phyloP scores from a whole-genome alignment of 2,329 filamentous ascomycete genomes.

The Stemphylium vesicarium region DNA sequence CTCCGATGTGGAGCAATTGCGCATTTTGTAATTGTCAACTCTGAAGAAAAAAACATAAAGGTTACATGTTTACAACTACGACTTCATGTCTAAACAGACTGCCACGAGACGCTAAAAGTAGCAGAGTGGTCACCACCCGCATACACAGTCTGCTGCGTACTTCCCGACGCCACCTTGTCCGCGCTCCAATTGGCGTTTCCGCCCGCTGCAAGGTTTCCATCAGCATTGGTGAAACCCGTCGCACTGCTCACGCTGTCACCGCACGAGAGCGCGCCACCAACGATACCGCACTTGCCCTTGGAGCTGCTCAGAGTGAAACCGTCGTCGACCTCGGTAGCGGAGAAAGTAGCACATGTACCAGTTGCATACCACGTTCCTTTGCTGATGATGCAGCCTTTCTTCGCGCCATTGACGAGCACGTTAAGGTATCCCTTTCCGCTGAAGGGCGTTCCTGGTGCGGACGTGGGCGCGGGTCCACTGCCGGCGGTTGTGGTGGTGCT shows the following conservation, averaged over 20 bases:
- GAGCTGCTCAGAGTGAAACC: slow-evolving; percentile 43
- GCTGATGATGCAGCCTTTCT: slow-evolving; percentile 70
- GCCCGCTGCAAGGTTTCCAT: slow-evolving; percentile 47
- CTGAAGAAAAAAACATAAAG: no score
- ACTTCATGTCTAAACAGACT: slow-evolving; percentile 19
- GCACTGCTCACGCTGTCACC: slow-evolving; percentile 54
- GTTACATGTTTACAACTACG: no score
- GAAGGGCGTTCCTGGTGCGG: slow-evolving; percentile 54
- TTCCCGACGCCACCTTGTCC: slow-evolving; percentile 51
- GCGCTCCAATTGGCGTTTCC: slow-evolving; percentile 53
- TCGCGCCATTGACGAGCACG: slow-evolving; percentile 57
- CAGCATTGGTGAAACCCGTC: slow-evolving; percentile 51
- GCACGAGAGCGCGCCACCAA: slow-evolving; percentile 62
- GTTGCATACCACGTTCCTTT: slow-evolving; percentile 70
- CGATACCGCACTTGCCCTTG: slow-evolving; percentile 60
- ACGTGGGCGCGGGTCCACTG: slow-evolving; percentile 33
- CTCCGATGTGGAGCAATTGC: no score
- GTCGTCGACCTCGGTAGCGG: slow-evolving; percentile 52
- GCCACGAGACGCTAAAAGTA: slow-evolving; percentile 49
- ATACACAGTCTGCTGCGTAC: slow-evolving; percentile 54
- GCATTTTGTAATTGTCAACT: no score
- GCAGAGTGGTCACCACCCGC: slow-evolving; percentile 42
- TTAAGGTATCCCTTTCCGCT: slow-evolving; percentile 67
- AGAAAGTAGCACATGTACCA: slow-evolving; percentile 72
- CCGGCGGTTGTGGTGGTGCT: slow-evolving; percentile 37